Evolutionary conservation across 192 early-diverging fungal species (phyloP).

Genomic region (Podila epicladia): DNA sequence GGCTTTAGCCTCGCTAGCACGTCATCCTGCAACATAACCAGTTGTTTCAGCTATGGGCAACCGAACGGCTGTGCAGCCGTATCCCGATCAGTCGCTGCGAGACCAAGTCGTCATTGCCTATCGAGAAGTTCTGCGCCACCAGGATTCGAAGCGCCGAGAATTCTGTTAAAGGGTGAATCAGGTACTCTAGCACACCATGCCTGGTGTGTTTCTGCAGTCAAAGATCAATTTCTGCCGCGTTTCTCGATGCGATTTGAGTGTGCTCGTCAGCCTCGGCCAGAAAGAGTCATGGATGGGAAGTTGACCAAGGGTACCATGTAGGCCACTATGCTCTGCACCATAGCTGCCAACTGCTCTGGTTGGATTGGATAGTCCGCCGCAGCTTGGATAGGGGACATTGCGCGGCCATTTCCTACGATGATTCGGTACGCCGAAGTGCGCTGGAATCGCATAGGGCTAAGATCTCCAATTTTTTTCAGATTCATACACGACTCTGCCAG

Average conservation of each 20-base stretch:
- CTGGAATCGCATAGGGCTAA: not conserved
- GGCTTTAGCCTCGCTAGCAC: not conserved
- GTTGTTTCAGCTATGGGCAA: not conserved
- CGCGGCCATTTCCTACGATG: not conserved
- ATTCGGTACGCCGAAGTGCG: not conserved
- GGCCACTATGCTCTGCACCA: not conserved
- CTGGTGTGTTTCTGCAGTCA: not conserved
- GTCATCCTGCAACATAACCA: not conserved
- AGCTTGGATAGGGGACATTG: not conserved
- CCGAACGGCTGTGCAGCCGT: not conserved
- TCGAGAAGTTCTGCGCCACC: not conserved
- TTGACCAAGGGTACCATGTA: not conserved
- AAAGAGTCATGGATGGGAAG: not conserved
- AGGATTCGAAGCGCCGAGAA: not conserved
- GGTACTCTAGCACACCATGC: not conserved
- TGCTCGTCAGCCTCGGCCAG: not conserved
- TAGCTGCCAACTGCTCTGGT: not conserved
- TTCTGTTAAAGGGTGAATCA: not conserved
- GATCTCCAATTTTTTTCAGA: not conserved
- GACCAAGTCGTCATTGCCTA: not conserved
- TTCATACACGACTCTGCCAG: not conserved
- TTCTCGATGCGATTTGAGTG: not conserved
- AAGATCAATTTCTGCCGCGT: not conserved
- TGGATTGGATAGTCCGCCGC: not conserved
- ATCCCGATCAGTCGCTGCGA: not conserved